Conservation (phyloP, 352 stramenopile genomes). For the Globisporangium mamillatum region DNA sequence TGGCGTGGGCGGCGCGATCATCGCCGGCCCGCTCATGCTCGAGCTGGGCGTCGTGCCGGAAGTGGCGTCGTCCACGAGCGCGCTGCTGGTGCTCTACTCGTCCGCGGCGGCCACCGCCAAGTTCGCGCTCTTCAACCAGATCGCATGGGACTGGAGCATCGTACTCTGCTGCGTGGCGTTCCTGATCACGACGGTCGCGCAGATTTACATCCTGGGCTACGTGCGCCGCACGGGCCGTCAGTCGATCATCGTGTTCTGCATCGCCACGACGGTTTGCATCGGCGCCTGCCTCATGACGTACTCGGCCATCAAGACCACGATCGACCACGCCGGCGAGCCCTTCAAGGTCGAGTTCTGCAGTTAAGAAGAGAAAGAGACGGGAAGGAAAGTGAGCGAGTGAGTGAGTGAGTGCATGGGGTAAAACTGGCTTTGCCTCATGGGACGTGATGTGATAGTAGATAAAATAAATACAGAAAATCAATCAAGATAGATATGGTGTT, state of each 20-base stretch:
- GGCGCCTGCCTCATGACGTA: slow-evolving; percentile 51
- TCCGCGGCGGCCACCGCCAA: slow-evolving; percentile 43
- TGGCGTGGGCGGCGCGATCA: slow-evolving; percentile 49
- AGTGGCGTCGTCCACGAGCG: slow-evolving; percentile 44
- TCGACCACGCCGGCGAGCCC: slow-evolving; percentile 34
- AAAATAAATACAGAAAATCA: background rate
- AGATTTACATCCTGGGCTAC: slow-evolving; percentile 50
- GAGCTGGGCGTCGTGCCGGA: slow-evolving; percentile 54
- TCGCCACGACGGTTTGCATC: slow-evolving; percentile 38
- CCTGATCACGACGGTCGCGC: slow-evolving; percentile 41
- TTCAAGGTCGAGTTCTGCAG: slow-evolving; percentile 37
- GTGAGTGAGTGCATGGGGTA: background rate
- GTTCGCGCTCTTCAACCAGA: slow-evolving; percentile 50
- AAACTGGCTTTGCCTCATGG: background rate
- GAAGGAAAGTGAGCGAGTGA: background rate
- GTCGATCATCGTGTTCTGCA: slow-evolving; percentile 55
- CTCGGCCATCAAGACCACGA: slow-evolving; percentile 39
- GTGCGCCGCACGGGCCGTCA: slow-evolving; percentile 46
- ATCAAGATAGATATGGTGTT: no score
- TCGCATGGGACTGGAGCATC: slow-evolving; percentile 42
- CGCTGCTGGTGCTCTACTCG: slow-evolving; percentile 56
- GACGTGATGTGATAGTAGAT: background rate
- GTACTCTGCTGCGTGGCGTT: slow-evolving; percentile 41
- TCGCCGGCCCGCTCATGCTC: slow-evolving; percentile 58
- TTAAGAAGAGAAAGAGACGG: slow-evolving; percentile 14